These are phyloP conservation scores for Crocinoboletus sp. DNA, from an alignment of 1,284 basidiomycete genomes.

Conservation along the genomic window DNA sequence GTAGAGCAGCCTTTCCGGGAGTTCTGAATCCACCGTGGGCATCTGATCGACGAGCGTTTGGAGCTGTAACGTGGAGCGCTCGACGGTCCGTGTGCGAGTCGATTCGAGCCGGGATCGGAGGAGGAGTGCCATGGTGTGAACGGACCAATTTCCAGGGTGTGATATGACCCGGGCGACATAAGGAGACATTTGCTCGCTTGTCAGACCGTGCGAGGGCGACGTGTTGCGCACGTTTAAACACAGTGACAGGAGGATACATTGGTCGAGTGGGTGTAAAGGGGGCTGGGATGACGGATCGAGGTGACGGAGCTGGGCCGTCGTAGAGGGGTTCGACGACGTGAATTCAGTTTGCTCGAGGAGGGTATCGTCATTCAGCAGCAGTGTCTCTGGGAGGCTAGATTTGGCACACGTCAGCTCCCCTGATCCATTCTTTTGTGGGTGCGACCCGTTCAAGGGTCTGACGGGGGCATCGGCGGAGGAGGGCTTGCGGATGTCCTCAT, in stretches of 20 bases:
- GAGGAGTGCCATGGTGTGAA: constrained; percentile 92
- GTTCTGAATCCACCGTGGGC: constrained; percentile 74
- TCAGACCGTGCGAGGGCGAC: constrained; percentile 83
- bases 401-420: constrained; percentile 10
- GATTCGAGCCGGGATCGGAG: constrained; percentile 88
- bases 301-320: constrained; percentile 47
- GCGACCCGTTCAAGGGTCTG: constrained; percentile 16
- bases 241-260: constrained; percentile 84
- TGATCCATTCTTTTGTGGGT: constrained; percentile 8
- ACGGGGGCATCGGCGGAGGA: constrained; percentile 14
- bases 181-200: constrained; percentile 85
- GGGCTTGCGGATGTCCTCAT: constrained; percentile 27
- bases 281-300: constrained; percentile 86
- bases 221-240: constrained; percentile 89
- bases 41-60: constrained; percentile 94
- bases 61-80: constrained; percentile 84
- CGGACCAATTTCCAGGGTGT: constrained; percentile 89
- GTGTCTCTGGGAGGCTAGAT: constrained; percentile 63
- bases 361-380: constrained; percentile 93
- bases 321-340: constrained; percentile 58
- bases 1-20: constrained; percentile 72
- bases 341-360: constrained; percentile 93
- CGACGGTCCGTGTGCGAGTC: constrained; percentile 82
- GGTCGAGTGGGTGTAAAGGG: constrained; percentile 84
- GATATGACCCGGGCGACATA: constrained; percentile 84